Conservation (phyloP, 192 early-diverging fungal genomes). For the Glomus cerebriforme region DNA sequence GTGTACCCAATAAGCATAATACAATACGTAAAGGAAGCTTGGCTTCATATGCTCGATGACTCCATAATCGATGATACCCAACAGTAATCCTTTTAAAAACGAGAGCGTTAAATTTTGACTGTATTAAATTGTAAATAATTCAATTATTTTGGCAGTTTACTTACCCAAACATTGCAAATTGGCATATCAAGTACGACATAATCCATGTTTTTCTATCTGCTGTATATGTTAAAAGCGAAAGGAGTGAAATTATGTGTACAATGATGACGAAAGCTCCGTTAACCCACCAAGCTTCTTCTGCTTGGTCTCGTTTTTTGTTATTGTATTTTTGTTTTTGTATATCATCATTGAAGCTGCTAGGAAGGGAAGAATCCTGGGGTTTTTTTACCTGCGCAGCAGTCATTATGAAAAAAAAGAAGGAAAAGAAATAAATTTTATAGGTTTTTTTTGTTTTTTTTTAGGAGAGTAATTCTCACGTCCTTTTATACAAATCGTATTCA, state of each 20-base stretch:
- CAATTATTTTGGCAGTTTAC: not conserved
- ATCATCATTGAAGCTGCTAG: not conserved
- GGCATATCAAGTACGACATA: not conserved
- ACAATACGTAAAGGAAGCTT: slow-evolving; percentile 57
- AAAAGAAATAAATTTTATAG: not conserved
- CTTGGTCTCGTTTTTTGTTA: not conserved
- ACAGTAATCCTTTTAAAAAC: slow-evolving; percentile 1
- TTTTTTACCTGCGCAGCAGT: not conserved
- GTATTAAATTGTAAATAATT: not conserved
- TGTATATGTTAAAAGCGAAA: not conserved
- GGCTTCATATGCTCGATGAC: slow-evolving; percentile 73
- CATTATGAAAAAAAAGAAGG: not conserved
- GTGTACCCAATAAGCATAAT: slow-evolving; percentile 61
- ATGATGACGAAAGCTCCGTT: not conserved
- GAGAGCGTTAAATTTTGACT: not conserved
- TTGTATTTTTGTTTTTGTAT: not conserved
- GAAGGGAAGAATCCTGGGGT: not conserved
- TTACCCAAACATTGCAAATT: slow-evolving; percentile 4
- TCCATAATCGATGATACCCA: slow-evolving; percentile 82
- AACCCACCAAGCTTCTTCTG: not conserved
- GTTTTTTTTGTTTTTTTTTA: too few species aligned
- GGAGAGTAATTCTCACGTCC: too few species aligned
- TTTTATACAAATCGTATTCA: too few species aligned
- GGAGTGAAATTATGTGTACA: not conserved
- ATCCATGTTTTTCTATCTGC: not conserved